Conservation (phyloP, 257 asterid species). For the Ophiorrhiza pumila region DNA sequence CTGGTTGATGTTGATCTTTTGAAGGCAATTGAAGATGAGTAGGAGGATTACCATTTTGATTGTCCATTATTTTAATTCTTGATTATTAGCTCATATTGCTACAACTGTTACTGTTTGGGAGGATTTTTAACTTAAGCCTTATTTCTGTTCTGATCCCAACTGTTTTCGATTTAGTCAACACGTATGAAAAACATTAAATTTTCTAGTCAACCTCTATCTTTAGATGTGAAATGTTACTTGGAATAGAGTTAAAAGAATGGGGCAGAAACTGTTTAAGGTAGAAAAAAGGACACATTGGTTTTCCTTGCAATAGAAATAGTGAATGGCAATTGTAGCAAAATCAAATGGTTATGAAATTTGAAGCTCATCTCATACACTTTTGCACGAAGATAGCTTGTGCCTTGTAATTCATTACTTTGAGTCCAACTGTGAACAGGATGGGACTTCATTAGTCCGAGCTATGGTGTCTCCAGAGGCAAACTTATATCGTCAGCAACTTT, state of each 20-base stretch:
- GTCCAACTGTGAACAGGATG: slow-evolving; percentile 53
- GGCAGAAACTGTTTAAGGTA: background rate
- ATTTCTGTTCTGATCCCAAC: too few species aligned
- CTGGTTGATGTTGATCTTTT: background rate
- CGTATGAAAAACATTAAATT: background rate
- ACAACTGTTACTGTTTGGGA: too few species aligned
- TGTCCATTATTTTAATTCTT: background rate
- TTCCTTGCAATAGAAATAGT: background rate
- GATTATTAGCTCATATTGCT: background rate
- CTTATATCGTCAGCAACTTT: slow-evolving; percentile 55
- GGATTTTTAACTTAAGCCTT: background rate
- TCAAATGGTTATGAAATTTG: background rate
- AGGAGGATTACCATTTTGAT: background rate
- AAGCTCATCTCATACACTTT: background rate
- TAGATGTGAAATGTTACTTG: background rate
- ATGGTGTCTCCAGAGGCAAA: slow-evolving; percentile 67
- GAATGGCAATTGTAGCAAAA: background rate
- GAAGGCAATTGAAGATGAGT: background rate
- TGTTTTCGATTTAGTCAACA: background rate
- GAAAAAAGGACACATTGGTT: background rate
- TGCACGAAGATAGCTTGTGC: background rate
- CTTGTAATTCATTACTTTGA: background rate
- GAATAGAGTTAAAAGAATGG: background rate
- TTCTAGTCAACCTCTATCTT: background rate
- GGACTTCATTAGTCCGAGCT: slow-evolving; percentile 64